Base-by-base conservation (phyloP, 257 asterid species). In the Cruciata laevipes region DNA sequence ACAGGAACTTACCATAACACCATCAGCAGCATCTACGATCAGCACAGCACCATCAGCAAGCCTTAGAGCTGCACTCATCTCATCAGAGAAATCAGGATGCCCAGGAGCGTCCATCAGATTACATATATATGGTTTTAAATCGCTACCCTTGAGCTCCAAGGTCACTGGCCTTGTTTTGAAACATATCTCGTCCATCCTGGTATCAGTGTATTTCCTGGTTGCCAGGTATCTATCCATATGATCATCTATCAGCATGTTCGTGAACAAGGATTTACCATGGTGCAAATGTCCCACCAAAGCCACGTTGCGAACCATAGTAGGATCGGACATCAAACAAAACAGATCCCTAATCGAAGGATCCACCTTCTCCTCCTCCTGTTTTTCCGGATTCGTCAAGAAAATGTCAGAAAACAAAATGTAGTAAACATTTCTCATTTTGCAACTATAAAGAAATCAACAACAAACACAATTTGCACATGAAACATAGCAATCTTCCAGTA, bases 1-100 rank as follows among this genome's bases (percentile, higher is more conserved):
- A 27, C 21, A 5, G 38, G 5, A 73, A 77, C 68, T 76, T 73
- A 93, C 99, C 99, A 93, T 83, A 59, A 90, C 96, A 77, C 99
- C 97, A 71, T 88, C 99, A 59, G 88, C 99, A 64, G 96, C 99
- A 83, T 93, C 99, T 66, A 93, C 97, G 73, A 93, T 77, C 76
- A 93, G 79, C 37, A 93, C 97, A 17, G 97, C 99, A 74, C 99
- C 99, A 84, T 93, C 99, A 59, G 99, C 95, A 78, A 93, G 97
- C 80, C 99, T 84, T 49, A 93, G 85, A 12, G 97, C 96, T 72
- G 99, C 97, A 30, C 94, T 78, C 97, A 93, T 93, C 80, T 93
- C 99, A 83, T 93, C 99, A 1, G 99, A 90, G 66, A 93, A 93
- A 82, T 93, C 88, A 42, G 84, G 96, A 80, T 90, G 97, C 32